Base-by-base conservation (phyloP, 2,329 filamentous ascomycete genomes). In the Phyllosticta paracitricarpa region DNA sequence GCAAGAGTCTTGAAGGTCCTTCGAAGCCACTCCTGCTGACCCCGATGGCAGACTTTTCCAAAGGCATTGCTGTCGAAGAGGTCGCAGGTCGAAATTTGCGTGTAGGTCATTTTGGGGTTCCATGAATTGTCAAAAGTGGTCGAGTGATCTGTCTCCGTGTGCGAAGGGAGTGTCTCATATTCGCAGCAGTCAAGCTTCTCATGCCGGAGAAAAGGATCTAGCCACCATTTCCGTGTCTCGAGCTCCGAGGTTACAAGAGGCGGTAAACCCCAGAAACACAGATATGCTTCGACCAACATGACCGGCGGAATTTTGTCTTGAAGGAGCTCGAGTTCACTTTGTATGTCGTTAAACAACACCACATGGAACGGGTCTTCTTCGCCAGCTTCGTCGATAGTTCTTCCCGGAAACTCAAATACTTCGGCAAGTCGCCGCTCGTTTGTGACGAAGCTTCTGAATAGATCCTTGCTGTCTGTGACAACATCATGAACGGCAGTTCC, bases 351-450 rank as follows among this genome's bases (percentile, higher is more conserved):
- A 66, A 86, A 91, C 68, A 97, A 83, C 54, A 96, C 82, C 3
- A 94, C 84, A 40, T 91, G 83, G 66, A 89, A 96, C 0, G 91
- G 89, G 68, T 97, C 93, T 62, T 92, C 87, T 65, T 90, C 87
- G 17, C 82, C 83, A 1, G 84, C 81, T 26, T 91, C 85, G 70
- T 97, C 91, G 63, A 88, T 78, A 0, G 88, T 88, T 56, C 89
- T 83, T 17, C 89, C 89, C 5, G 91, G 89, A 61, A 85, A 76
- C 51, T 76, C 78, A 8, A 86, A 79, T 52, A 75, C 74, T 14
- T 68, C 64, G 1, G 77, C 76, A 28, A 75, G 76, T 10, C 76
- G 72, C n/a, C 72, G 69, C 69, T 95, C 91, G 12, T 79, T 75
- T 5, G 65, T 63, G 6, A 70, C 68, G 30, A 75, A 74, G 2